Evolutionary conservation across 148 eudicot species (phyloP).

Genomic region (Linanthus parryae): DNA sequence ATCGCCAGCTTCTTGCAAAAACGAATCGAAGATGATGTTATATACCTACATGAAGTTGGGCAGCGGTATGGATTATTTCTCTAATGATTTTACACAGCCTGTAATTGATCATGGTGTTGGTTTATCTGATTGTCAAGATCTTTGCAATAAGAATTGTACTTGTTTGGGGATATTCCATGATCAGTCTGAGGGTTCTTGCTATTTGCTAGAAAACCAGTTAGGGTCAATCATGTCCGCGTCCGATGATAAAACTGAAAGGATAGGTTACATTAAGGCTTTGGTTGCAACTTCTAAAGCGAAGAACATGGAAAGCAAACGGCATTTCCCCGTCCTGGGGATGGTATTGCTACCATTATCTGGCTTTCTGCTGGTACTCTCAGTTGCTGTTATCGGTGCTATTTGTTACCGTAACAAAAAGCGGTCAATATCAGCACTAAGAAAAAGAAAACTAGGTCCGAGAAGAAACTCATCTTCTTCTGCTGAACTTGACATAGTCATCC

Average conservation of each 20-base stretch:
- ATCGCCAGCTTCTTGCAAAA: constrained; percentile 13
- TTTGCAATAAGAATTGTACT: constrained; percentile 47
- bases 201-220: constrained; percentile 29
- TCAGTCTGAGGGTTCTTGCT: constrained; percentile 51
- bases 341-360: constrained; percentile 44
- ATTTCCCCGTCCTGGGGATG: constrained; percentile 27
- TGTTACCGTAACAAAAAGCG: constrained; percentile 30
- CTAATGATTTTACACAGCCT: constrained; percentile 33
- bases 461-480: constrained; percentile 30
- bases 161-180: constrained; percentile 53
- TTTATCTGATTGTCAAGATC: constrained; percentile 40
- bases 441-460: constrained; percentile 9
- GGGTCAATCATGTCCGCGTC: constrained; percentile 39
- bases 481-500: constrained; percentile 51
- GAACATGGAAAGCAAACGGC: background rate
- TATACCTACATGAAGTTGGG: constrained; percentile 34
- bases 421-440: constrained; percentile 2
- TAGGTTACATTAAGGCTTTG: constrained; percentile 45
- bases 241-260: constrained; percentile 8
- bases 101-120: constrained; percentile 21
- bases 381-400: constrained; percentile 11
- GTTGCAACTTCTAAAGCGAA: constrained; percentile 1
- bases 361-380: constrained; percentile 15
- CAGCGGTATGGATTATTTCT: constrained; percentile 38
- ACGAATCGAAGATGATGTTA: constrained; percentile 12